Evolutionary conservation across 2,329 filamentous ascomycete species (phyloP).

Genomic region (Macroventuria anomochaeta): DNA sequence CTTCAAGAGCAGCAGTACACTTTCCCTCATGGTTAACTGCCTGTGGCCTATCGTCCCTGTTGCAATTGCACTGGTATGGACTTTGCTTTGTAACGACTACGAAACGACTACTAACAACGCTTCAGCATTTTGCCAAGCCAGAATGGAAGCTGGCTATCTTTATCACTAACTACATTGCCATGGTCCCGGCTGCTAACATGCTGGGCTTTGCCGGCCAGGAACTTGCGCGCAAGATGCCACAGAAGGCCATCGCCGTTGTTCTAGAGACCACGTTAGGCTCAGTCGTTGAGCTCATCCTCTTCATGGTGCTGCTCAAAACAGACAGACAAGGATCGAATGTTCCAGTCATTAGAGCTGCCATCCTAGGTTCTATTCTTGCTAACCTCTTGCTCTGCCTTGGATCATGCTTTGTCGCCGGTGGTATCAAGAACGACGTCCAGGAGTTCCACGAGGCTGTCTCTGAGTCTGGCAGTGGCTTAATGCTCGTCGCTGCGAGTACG

Average conservation of each 20-base stretch:
- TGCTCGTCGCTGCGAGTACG: slow-evolving; percentile 75
- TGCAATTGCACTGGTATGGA: slow-evolving; percentile 67
- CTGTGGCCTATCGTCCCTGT: slow-evolving; percentile 78
- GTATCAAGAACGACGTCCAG: slow-evolving; percentile 70
- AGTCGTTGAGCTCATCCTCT: slow-evolving; percentile 81
- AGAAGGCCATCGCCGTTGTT: slow-evolving; percentile 70
- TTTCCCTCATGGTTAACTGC: slow-evolving; percentile 71
- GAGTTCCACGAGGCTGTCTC: slow-evolving; percentile 76
- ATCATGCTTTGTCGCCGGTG: slow-evolving; percentile 79
- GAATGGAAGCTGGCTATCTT: slow-evolving; percentile 70
- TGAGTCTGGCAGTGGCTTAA: slow-evolving; percentile 77
- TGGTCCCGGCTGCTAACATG: slow-evolving; percentile 77
- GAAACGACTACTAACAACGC: slow-evolving; percentile 9
- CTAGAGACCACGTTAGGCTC: slow-evolving; percentile 69
- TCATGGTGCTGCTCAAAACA: slow-evolving; percentile 74
- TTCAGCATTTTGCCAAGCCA: slow-evolving; percentile 58
- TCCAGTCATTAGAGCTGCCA: slow-evolving; percentile 81
- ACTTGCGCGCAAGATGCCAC: slow-evolving; percentile 73
- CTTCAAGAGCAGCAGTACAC: slow-evolving; percentile 67
- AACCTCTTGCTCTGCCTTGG: slow-evolving; percentile 83
- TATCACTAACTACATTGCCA: slow-evolving; percentile 74
- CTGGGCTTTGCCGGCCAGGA: slow-evolving; percentile 77
- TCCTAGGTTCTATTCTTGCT: slow-evolving; percentile 81
- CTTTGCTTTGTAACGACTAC: background rate
- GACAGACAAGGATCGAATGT: slow-evolving; percentile 51